A percentile compares a stretch with the other conserved stretches of the same genome.
These are phyloP conservation scores for Salix exigua DNA, from an alignment of 345 rosid species.

Conservation along the genomic window DNA sequence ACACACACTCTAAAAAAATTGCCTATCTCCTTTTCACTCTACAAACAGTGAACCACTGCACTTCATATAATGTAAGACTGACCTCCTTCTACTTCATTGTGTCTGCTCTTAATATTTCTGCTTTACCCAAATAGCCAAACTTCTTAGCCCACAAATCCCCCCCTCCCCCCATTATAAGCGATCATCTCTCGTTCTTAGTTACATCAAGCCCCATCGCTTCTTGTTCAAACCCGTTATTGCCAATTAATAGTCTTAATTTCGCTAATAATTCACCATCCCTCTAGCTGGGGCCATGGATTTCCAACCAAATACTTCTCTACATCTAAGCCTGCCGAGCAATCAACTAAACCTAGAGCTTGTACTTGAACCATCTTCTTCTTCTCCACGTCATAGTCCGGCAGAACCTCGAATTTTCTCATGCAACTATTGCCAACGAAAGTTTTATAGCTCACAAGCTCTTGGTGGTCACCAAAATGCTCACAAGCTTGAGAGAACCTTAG, in stretches of 20 bases:
- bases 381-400: constrained; percentile 30
- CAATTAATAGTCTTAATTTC: not conserved
- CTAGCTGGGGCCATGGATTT: constrained; percentile 41
- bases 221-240: not conserved
- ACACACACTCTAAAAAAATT: not conserved
- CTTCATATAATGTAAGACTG: constrained; percentile 32
- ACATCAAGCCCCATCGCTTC: not conserved
- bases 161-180: not conserved
- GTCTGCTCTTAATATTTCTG: not conserved
- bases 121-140: not conserved
- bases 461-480: constrained; percentile 99
- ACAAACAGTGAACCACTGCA: constrained; percentile 37
- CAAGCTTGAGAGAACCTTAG: constrained; percentile 84
- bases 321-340: constrained; percentile 48
- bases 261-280: not conserved
- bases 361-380: constrained; percentile 26
- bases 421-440: constrained; percentile 90
- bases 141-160: not conserved
- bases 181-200: not conserved
- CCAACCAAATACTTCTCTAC: constrained; percentile 67
- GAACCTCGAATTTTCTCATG: constrained; percentile 74
- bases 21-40: constrained; percentile 17
- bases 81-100: not conserved
- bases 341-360: constrained; percentile 43
- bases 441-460: constrained; percentile 96